phyloP scores from a whole-genome alignment of 2,329 filamentous ascomycete species.

The Fusarium goolgardi region DNA sequence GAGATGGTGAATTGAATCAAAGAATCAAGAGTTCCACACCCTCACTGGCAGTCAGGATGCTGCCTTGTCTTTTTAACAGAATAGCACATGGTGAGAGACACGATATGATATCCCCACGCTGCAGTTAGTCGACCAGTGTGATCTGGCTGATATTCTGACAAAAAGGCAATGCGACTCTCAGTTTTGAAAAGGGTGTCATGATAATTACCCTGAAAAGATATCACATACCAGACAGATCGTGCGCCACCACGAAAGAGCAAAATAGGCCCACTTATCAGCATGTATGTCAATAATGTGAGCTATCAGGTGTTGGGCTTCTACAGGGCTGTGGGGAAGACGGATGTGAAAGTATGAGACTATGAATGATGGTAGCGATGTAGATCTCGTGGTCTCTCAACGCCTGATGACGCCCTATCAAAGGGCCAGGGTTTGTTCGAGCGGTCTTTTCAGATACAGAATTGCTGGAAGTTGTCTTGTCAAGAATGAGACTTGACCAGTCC shows the following conservation, averaged over 20 bases:
- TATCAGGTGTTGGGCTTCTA: rapidly evolving
- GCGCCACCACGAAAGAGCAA: neutral
- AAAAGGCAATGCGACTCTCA: neutral
- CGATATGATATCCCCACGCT: neutral
- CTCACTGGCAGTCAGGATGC: neutral
- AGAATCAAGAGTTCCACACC: neutral
- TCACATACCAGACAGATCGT: slow-evolving; percentile 29
- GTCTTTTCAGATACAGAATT: rapidly evolving
- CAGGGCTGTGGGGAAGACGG: neutral
- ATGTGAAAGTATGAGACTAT: neutral
- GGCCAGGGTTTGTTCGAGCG: rapidly evolving
- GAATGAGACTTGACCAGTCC: rapidly evolving
- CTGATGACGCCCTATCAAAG: rapidly evolving
- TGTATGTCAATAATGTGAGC: neutral
- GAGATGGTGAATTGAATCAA: rapidly evolving
- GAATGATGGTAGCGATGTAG: neutral
- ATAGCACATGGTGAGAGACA: neutral
- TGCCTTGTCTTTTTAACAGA: neutral
- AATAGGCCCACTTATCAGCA: neutral
- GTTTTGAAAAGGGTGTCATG: neutral
- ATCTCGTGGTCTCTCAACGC: rapidly evolving
- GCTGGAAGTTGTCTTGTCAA: rapidly evolving
- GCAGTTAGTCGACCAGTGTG: neutral
- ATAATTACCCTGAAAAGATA: neutral
- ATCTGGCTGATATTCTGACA: neutral